phyloP scores from a whole-genome alignment of 2,329 filamentous ascomycete species.

The Clonostachys rosea region DNA sequence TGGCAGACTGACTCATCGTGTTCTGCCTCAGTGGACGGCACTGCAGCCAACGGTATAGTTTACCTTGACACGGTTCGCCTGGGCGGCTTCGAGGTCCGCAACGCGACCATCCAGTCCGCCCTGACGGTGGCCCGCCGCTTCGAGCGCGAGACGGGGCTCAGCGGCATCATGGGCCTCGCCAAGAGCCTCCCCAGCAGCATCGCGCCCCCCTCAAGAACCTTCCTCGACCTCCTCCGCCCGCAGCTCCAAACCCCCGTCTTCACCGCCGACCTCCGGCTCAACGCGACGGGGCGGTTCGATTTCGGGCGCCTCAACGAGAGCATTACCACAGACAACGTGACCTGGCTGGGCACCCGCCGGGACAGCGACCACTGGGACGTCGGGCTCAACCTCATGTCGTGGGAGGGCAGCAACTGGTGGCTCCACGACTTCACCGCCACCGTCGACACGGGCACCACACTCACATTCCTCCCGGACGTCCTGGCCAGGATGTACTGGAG shows the following conservation, averaged over 20 bases:
- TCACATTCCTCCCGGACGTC: constrained; percentile 54
- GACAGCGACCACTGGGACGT: constrained; percentile 31
- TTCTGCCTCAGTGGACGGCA: constrained; percentile 31
- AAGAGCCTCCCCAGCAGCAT: constrained; percentile 39
- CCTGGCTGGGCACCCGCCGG: constrained; percentile 30
- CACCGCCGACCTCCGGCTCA: constrained; percentile 42
- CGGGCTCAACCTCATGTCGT: constrained; percentile 42
- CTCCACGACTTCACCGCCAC: constrained; percentile 47
- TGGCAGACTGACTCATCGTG: too few relatives aligned
- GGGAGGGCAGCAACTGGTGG: constrained; percentile 42
- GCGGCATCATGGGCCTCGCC: constrained; percentile 48
- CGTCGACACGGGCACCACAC: constrained; percentile 64
- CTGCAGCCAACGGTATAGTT: constrained; percentile 37
- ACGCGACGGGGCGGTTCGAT: constrained; percentile 41
- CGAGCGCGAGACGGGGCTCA: constrained; percentile 34
- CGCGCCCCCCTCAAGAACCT: constrained; percentile 30
- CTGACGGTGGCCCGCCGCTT: constrained; percentile 32
- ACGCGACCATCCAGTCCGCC: constrained; percentile 46
- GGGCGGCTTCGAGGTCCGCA: constrained; percentile 34
- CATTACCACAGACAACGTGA: constrained; percentile 31
- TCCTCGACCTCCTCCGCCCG: constrained; percentile 37
- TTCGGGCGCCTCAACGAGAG: constrained; percentile 43
- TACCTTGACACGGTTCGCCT: constrained; percentile 44
- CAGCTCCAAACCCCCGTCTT: constrained; percentile 37
- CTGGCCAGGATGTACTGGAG: constrained; percentile 58